phyloP scores from a whole-genome alignment of 192 early-diverging fungal species.

The Gaertneriomyces sp. region DNA sequence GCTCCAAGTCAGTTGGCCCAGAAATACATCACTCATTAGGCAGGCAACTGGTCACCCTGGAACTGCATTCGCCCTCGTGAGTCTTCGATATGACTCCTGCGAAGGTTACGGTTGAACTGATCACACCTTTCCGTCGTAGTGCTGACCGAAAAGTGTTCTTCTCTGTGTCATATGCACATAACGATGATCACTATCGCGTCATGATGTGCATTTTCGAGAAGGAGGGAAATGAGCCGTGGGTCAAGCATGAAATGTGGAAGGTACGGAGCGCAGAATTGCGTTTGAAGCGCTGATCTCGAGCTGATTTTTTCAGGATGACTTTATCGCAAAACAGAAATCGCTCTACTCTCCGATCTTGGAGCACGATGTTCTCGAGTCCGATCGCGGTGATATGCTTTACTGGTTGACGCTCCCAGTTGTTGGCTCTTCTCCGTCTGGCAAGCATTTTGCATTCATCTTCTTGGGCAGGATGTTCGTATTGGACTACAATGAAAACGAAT shows the following conservation, averaged over 20 bases:
- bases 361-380: conserved; percentile 20
- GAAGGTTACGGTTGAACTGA: no score
- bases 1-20: no score
- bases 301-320: neutral
- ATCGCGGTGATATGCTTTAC: neutral
- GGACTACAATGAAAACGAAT: conserved; percentile 8
- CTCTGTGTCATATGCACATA: conserved; percentile 3
- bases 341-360: conserved; percentile 17
- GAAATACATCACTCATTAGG: neutral
- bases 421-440: conserved; percentile 6
- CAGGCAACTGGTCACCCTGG: conserved; percentile 8
- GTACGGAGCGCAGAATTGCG: neutral
- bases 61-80: conserved; percentile 15
- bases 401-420: conserved; percentile 20
- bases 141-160: neutral
- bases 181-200: conserved; percentile 8
- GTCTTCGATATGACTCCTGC: neutral
- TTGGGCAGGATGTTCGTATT: conserved; percentile 17
- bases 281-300: no score
- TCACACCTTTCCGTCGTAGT: no score
- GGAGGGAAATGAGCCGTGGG: conserved; percentile 15
- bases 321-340: neutral
- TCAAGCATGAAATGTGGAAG: conserved; percentile 18
- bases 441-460: conserved; percentile 16
- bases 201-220: conserved; percentile 17